phyloP scores from a whole-genome alignment of 768 basidiomycete species.

The Amanita subjunquillea region DNA sequence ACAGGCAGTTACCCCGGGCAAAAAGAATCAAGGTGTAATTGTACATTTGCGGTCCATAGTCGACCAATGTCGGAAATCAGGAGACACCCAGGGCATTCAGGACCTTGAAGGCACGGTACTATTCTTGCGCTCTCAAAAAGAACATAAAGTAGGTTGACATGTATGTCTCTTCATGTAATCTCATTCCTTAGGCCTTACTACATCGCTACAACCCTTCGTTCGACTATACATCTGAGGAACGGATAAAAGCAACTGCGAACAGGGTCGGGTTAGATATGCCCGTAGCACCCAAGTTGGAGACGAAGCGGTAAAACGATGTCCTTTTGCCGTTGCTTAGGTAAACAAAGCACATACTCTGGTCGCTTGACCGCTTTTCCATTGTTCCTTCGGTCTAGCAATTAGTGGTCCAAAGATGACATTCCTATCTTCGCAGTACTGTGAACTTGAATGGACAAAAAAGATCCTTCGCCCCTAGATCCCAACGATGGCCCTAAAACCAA shows the following conservation, averaged over 20 bases:
- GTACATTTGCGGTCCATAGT: constrained; percentile 46
- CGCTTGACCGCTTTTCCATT: no score
- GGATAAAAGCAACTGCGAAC: constrained; percentile 75
- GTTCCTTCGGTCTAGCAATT: no score
- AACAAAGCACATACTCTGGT: background rate
- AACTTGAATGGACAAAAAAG: constrained; percentile 12
- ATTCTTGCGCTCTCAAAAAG: constrained; percentile 65
- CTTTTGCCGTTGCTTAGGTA: background rate
- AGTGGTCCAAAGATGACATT: no score
- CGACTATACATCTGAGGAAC: constrained; percentile 71
- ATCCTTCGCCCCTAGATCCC: constrained; percentile 13
- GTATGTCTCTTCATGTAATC: background rate
- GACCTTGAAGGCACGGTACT: constrained; percentile 52
- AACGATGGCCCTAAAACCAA: constrained; percentile 16
- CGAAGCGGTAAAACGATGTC: background rate
- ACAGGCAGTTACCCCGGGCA: constrained; percentile 20
- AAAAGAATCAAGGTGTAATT: constrained; percentile 31
- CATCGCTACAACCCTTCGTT: constrained; percentile 83
- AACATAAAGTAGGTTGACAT: constrained; percentile 52
- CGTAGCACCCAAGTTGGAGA: constrained; percentile 17
- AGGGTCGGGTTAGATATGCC: constrained; percentile 87
- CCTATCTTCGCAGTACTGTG: background rate
- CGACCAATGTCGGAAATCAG: constrained; percentile 25
- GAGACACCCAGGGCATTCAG: constrained; percentile 20
- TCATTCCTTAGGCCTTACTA: constrained; percentile 46